These are phyloP conservation scores for Talaromyces sp. DNA, from an alignment of 2,329 filamentous ascomycete species.

Conservation along the genomic window DNA sequence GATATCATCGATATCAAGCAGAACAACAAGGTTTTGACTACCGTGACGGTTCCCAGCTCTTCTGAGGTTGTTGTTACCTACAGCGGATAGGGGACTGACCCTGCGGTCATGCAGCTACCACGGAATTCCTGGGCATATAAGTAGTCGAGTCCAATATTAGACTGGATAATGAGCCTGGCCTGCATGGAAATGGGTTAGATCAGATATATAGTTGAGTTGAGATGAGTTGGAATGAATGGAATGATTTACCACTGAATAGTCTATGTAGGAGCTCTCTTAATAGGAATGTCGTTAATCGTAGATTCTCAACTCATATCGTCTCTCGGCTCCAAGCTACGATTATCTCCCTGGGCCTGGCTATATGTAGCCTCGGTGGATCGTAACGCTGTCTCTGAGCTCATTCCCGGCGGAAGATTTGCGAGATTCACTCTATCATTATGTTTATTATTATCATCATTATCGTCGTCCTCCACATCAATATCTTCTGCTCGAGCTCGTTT, in stretches of 20 bases:
- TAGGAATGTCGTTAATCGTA: not conserved
- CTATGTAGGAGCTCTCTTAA: not conserved
- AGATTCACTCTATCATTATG: not conserved
- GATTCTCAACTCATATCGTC: not conserved
- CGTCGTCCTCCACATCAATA: not conserved
- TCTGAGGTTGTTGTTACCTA: constrained; percentile 23
- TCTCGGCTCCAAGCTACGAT: not conserved
- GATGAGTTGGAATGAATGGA: not conserved
- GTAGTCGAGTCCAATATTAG: not conserved
- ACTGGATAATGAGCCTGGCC: not conserved
- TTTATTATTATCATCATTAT: not conserved
- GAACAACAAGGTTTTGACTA: constrained; percentile 29
- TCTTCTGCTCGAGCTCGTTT: not conserved
- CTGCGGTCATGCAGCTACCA: not conserved
- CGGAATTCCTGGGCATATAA: not conserved
- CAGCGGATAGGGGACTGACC: not conserved
- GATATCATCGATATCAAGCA: constrained; percentile 46
- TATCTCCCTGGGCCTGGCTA: not conserved
- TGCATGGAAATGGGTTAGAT: not conserved
- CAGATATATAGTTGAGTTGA: not conserved
- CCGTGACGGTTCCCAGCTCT: constrained; percentile 21
- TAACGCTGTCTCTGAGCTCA: not conserved
- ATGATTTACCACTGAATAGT: not conserved
- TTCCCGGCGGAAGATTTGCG: not conserved
- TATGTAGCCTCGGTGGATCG: not conserved